These are phyloP conservation scores for Hyphopichia pseudoburtonii DNA, from an alignment of 1,139 yeast genomes.

Conservation along the genomic window DNA sequence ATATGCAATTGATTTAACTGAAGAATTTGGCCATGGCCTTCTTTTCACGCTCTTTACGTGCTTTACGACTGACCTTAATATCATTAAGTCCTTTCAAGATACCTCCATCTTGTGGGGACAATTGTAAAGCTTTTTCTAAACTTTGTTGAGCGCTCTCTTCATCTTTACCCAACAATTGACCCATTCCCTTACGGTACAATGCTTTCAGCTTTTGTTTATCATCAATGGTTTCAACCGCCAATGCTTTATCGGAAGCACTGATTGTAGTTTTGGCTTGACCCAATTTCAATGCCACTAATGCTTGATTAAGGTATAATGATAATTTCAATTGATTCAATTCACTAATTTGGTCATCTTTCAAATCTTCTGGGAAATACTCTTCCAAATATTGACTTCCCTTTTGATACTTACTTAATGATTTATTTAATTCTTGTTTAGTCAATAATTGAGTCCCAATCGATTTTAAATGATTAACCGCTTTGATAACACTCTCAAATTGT, in stretches of 20 bases:
- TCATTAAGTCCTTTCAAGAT: constrained; percentile 66
- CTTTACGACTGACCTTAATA: constrained; percentile 53
- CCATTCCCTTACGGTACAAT: constrained; percentile 80
- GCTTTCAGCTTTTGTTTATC: constrained; percentile 81
- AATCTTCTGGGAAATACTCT: constrained; percentile 75
- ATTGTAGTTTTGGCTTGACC: constrained; percentile 58
- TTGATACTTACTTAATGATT: constrained; percentile 64
- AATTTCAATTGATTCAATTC: constrained; percentile 55
- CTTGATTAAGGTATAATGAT: constrained; percentile 67
- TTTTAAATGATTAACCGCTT: constrained; percentile 68
- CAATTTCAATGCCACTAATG: constrained; percentile 72
- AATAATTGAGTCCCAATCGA: constrained; percentile 75
- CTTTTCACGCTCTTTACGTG: constrained; percentile 68
- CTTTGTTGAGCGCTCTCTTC: constrained; percentile 70
- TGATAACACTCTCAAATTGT: constrained; percentile 62
- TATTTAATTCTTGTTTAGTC: constrained; percentile 58
- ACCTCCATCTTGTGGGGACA: constrained; percentile 75
- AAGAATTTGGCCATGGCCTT: constrained; percentile 87
- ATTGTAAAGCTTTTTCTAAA: constrained; percentile 62
- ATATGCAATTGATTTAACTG: constrained; percentile 9
- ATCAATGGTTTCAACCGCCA: constrained; percentile 61
- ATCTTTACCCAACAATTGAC: constrained; percentile 61
- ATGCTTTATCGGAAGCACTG: constrained; percentile 62
- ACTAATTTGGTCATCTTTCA: constrained; percentile 52
- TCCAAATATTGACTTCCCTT: constrained; percentile 69